Evolutionary conservation across 805 yeast species (phyloP).

Genomic region (Teunomyces panamensis): DNA sequence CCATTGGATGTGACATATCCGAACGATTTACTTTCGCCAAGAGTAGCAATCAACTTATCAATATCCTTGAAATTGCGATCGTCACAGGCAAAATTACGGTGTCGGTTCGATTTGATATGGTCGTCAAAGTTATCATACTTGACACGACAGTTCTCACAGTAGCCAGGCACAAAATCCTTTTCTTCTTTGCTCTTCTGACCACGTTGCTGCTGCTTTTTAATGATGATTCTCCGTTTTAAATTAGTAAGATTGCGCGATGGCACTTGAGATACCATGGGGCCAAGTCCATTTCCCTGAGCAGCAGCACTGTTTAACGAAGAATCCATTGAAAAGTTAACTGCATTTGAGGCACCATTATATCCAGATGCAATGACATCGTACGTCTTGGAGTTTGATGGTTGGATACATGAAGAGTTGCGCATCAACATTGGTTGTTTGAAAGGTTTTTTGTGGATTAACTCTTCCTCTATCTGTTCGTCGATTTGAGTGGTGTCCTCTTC

Average conservation of each 20-base stretch:
- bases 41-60: constrained; percentile 62
- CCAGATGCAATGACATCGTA: constrained; percentile 46
- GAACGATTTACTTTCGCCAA: constrained; percentile 41
- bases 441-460: constrained; percentile 20
- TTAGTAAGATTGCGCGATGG: constrained; percentile 50
- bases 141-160: constrained; percentile 90
- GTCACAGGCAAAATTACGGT: constrained; percentile 73
- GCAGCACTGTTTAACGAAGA: constrained; percentile 35
- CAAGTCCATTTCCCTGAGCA: constrained; percentile 49
- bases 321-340: constrained; percentile 39
- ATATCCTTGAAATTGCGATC: constrained; percentile 71
- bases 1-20: constrained; percentile 44
- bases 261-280: constrained; percentile 57
- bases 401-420: constrained; percentile 40
- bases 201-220: constrained; percentile 34
- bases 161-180: constrained; percentile 56
- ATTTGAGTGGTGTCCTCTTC: constrained; percentile 6
- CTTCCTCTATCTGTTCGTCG: constrained; percentile 12
- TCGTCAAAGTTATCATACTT: constrained; percentile 76
- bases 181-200: constrained; percentile 20
- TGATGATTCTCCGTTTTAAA: constrained; percentile 44
- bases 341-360: constrained; percentile 44
- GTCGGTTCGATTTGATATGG: constrained; percentile 68
- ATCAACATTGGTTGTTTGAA: constrained; percentile 29
- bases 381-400: constrained; percentile 38